phyloP scores from a whole-genome alignment of 208 protist genomes.

The Histomonas meleagridis region DNA sequence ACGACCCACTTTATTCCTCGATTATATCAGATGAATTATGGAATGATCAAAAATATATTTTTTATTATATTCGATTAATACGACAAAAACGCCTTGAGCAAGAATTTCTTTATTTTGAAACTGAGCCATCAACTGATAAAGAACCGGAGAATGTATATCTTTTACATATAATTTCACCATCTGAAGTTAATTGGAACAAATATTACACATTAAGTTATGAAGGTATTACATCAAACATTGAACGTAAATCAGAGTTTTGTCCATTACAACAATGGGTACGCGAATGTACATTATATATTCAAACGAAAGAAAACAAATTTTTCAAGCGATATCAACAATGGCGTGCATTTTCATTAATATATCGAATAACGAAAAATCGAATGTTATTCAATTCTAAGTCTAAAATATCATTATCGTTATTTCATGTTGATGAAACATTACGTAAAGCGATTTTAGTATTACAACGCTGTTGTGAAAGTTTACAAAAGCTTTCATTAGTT shows the following conservation, averaged over 20 bases:
- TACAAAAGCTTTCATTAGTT: neutral
- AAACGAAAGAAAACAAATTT: neutral
- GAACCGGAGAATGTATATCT: conserved; percentile 35
- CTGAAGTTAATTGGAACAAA: neutral
- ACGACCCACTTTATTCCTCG: neutral
- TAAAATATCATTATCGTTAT: neutral
- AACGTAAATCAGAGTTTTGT: neutral
- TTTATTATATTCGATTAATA: conserved; percentile 24
- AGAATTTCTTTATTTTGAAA: conserved; percentile 29
- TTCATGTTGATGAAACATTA: conserved; percentile 13
- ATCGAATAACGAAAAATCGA: neutral
- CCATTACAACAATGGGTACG: neutral
- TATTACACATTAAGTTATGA: neutral
- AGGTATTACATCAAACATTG: conserved; percentile 17
- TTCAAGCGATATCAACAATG: conserved; percentile 11
- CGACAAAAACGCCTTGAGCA: neutral
- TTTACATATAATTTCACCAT: neutral
- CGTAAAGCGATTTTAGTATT: conserved; percentile 1
- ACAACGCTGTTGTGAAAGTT: neutral
- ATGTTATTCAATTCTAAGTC: neutral
- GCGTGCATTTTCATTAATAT: conserved; percentile 1
- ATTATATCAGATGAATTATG: neutral
- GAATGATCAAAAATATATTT: conserved; percentile 12
- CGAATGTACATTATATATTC: neutral
- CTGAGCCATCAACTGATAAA: neutral